Conservation (phyloP, 176 grass and related monocot genomes). For the Eragrostis nindensis region DNA sequence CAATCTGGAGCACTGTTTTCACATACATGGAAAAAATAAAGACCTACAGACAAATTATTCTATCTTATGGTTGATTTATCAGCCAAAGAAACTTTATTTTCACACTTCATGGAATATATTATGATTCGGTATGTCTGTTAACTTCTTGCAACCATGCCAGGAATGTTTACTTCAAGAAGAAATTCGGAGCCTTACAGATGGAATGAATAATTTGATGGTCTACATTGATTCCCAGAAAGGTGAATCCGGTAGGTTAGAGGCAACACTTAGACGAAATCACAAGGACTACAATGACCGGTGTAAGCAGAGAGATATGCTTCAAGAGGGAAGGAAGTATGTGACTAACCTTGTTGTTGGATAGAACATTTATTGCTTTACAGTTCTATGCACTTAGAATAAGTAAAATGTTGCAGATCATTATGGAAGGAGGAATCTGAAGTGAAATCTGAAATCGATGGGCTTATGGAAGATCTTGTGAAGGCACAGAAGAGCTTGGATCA, state of each 20-base stretch:
- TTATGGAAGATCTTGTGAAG: constrained; percentile 77
- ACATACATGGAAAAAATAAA: no score
- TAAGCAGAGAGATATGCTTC: constrained; percentile 80
- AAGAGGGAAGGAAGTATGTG: constrained; percentile 91
- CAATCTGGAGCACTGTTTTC: no score
- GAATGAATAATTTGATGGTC: constrained; percentile 58
- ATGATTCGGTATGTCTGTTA: constrained; percentile 12
- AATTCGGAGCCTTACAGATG: constrained; percentile 84
- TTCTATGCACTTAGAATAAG: constrained; percentile 41
- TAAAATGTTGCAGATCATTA: constrained; percentile 70
- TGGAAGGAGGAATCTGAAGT: constrained; percentile 92
- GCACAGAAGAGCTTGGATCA: constrained; percentile 90
- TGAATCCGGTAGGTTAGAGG: constrained; percentile 65
- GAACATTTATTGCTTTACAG: constrained; percentile 17
- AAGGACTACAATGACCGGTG: constrained; percentile 66
- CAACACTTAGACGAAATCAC: constrained; percentile 55
- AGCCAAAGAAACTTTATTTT: background rate
- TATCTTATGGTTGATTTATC: no score
- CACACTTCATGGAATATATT: background rate
- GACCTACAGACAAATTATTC: no score
- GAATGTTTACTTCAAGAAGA: constrained; percentile 86
- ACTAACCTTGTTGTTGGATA: constrained; percentile 28
- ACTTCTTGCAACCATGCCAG: constrained; percentile 54
- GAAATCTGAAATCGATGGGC: constrained; percentile 74
- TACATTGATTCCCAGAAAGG: constrained; percentile 69